Percentiles rank a stretch among this genome's conserved stretches.
Conservation (phyloP, 305 asterid species). For the Nicotiana rustica region DNA sequence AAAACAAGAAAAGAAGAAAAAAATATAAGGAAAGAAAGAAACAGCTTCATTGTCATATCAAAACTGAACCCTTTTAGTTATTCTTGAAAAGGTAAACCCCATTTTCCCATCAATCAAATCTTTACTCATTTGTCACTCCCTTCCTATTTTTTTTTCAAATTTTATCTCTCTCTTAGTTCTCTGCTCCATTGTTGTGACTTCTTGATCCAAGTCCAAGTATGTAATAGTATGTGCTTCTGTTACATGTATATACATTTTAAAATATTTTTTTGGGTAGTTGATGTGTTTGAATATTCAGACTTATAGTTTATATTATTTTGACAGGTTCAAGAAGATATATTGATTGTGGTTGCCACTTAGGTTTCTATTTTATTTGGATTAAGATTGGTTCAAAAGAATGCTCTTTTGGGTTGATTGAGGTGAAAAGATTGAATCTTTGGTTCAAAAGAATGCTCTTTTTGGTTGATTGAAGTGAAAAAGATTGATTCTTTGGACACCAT, state of each 20-base stretch:
- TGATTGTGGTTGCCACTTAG: slow-evolving; percentile 39
- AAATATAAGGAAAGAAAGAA: slow-evolving; percentile 14
- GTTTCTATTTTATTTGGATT: slow-evolving; percentile 35
- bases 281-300: slow-evolving; percentile 23
- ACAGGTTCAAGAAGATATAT: slow-evolving; percentile 40
- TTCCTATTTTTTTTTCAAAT: slow-evolving; percentile 30
- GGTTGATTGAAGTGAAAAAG: slow-evolving; percentile 35
- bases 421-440: slow-evolving; percentile 38
- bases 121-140: slow-evolving; percentile 34
- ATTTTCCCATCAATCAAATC: slow-evolving; percentile 34
- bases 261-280: slow-evolving; percentile 26
- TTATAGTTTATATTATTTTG: slow-evolving; percentile 34
- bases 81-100: slow-evolving; percentile 46
- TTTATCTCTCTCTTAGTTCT: slow-evolving; percentile 36
- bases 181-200: slow-evolving; percentile 41
- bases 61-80: slow-evolving; percentile 46
- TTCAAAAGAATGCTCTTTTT: slow-evolving; percentile 28
- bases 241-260: slow-evolving; percentile 29
- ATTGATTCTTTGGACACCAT: slow-evolving; percentile 42
- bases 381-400: slow-evolving; percentile 33
- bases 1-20: slow-evolving; percentile 26
- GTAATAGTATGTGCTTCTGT: not conserved
- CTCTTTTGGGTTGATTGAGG: slow-evolving; percentile 36
- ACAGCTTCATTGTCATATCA: slow-evolving; percentile 38
- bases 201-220: slow-evolving; percentile 36